Base-by-base conservation (phyloP, 768 basidiomycete genomes). In the Asterophora parasitica region DNA sequence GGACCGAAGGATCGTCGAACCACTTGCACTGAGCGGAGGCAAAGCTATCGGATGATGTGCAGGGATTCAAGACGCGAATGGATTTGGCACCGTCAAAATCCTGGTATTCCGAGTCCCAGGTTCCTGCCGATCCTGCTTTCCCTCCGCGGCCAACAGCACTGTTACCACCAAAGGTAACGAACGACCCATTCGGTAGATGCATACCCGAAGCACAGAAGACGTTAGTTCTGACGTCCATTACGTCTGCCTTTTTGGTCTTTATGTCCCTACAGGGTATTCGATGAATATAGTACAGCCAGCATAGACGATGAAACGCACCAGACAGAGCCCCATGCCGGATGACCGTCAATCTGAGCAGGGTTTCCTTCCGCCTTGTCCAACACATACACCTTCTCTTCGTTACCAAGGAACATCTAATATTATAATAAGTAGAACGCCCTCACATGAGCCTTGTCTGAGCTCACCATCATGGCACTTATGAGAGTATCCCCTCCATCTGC, bases 1-100 rank as follows among this genome's bases (percentile, higher is more conserved):
- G 76, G 9, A 76, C 54, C 0, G 73, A 68, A 1, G 79, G 67
- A 34, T 88, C 73, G 58, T 90, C 88, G 58, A 78, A 88, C 85
- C 87, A 88, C 54, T 79, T 72, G 56, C 88, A 90, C 1, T 74
- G 51, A 1, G 74, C 3, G 13, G 73, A 72, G 11, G 68, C 50
- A 55, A 81, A 73, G 55, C 82, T 64, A 49, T 77, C 70, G 1
- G 64, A 49, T 44, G 65, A 61, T 46, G 62, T 73, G 62, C 92
- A 95, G 4, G 91, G 85, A 56, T 85, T 82, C 50, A 97, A 73
- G 57, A 93, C 69, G 50, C 92, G 87, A 60, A 95, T 90, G 34
- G 86, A 73, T 44, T 76, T 79, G 13, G 79, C 75, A 42, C 94
- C 92, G 58, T 92, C 90, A 51, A 80, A 89, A 63, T 95, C 85